A percentile compares a stretch with the other conserved stretches of the same genome.
Conservation (phyloP, 306 rosid species). For the Castanospermum australe region DNA sequence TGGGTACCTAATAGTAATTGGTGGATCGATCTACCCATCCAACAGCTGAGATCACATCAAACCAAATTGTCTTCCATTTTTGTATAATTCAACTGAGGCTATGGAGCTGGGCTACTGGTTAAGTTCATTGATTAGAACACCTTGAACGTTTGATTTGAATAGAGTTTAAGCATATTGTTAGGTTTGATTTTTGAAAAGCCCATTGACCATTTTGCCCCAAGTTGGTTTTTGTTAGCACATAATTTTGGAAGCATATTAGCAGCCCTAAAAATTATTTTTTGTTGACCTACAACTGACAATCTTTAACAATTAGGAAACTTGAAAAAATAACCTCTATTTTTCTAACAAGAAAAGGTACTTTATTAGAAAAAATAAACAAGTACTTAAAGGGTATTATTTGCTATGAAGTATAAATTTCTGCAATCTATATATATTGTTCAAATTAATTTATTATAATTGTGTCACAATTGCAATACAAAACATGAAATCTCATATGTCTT, state of each 20-base stretch:
- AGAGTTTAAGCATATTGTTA: too few relatives aligned
- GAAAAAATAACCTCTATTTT: neutral
- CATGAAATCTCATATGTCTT: too few relatives aligned
- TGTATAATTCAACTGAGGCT: neutral
- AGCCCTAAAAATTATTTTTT: too few relatives aligned
- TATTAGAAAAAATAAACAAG: too few relatives aligned
- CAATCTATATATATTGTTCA: too few relatives aligned
- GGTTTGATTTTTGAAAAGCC: neutral
- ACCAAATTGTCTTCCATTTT: constrained; percentile 10
- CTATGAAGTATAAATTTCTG: too few relatives aligned
- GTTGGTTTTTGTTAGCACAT: neutral
- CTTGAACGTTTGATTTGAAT: neutral
- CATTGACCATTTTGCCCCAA: neutral
- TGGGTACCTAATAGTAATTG: constrained; percentile 38
- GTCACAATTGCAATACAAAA: too few relatives aligned
- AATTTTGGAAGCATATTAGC: too few relatives aligned
- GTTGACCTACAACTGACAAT: too few relatives aligned
- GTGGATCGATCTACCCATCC: constrained; percentile 38
- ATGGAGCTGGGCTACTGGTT: neutral
- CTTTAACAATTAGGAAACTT: neutral
- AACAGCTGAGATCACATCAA: constrained; percentile 7
- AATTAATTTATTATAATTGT: too few relatives aligned
- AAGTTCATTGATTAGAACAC: neutral
- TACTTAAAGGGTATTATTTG: too few relatives aligned
- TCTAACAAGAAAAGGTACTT: too few relatives aligned